Evolutionary conservation across 1,284 basidiomycete species (phyloP).

Genomic region (Cryptococcus deneoformans): DNA sequence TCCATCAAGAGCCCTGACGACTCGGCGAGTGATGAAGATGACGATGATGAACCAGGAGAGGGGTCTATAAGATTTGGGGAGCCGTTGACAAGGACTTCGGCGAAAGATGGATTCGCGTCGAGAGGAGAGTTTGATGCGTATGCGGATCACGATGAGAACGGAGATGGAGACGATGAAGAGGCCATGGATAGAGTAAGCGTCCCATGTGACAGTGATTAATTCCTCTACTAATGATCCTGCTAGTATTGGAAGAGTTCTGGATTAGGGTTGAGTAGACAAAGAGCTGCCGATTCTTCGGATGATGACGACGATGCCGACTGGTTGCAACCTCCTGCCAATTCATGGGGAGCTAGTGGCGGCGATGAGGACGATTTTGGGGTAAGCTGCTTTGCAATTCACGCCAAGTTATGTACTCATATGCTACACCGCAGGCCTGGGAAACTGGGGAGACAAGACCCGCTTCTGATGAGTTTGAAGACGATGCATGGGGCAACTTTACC

Average conservation of each 20-base stretch:
- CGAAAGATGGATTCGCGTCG: conserved; percentile 25
- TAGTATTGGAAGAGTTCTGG: conserved; percentile 31
- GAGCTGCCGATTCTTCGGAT: conserved; percentile 39
- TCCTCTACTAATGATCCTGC: neutral
- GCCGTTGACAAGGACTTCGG: conserved; percentile 33
- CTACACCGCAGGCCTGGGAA: conserved; percentile 4
- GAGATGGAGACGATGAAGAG: conserved; percentile 29
- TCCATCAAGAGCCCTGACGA: conserved; percentile 21
- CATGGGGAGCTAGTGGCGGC: conserved; percentile 8
- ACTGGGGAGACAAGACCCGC: conserved; percentile 22
- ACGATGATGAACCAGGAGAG: conserved; percentile 7
- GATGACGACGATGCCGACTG: conserved; percentile 48
- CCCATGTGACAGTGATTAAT: neutral
- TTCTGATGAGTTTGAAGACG: conserved; percentile 31
- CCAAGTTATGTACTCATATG: neutral
- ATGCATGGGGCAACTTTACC: conserved; percentile 47
- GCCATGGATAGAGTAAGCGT: conserved; percentile 26
- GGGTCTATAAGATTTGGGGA: conserved; percentile 36
- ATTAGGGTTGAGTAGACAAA: conserved; percentile 10
- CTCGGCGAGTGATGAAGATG: conserved; percentile 25
- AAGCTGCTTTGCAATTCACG: conserved; percentile 9
- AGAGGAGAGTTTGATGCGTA: conserved; percentile 24
- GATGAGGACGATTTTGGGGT: conserved; percentile 44
- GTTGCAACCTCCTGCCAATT: conserved; percentile 27
- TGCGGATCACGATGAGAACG: conserved; percentile 20